A percentile compares a stretch with the other conserved stretches of the same genome.
These are phyloP conservation scores for Coriolopsis trogii DNA, from an alignment of 1,284 basidiomycete species.

Conservation along the genomic window DNA sequence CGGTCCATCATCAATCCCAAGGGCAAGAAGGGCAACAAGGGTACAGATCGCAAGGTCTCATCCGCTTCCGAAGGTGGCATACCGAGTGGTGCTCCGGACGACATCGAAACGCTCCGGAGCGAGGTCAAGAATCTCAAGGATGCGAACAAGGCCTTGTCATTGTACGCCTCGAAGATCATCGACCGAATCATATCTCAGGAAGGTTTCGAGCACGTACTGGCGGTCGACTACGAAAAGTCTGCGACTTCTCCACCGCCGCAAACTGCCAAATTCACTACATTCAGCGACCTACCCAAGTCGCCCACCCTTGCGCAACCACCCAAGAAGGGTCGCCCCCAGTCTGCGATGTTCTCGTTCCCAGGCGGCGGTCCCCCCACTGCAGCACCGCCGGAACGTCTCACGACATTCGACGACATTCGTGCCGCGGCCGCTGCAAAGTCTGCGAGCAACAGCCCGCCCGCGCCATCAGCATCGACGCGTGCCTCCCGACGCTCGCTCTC, in stretches of 20 bases:
- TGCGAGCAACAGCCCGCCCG: constrained; percentile 29
- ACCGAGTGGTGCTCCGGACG: constrained; percentile 45
- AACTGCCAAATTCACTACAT: constrained; percentile 31
- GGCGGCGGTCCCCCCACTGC: constrained; percentile 21
- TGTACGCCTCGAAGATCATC: constrained; percentile 96
- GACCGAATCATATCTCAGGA: constrained; percentile 93
- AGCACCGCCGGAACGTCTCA: constrained; percentile 37
- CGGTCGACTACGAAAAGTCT: constrained; percentile 80
- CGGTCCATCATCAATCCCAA: constrained; percentile 47
- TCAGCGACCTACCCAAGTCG: constrained; percentile 27
- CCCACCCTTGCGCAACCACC: constrained; percentile 35
- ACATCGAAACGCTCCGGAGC: constrained; percentile 68
- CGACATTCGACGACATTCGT: constrained; percentile 38
- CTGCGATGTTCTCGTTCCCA: constrained; percentile 50
- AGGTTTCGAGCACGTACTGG: constrained; percentile 92
- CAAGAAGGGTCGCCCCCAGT: constrained; percentile 60
- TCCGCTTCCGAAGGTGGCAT: constrained; percentile 41
- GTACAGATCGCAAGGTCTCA: constrained; percentile 40
- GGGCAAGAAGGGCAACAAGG: constrained; percentile 58
- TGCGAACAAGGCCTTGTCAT: constrained; percentile 90
- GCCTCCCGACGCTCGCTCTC: constrained; percentile 74
- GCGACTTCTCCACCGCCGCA: constrained; percentile 29
- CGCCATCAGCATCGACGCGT: constrained; percentile 36
- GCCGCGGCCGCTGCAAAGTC: constrained; percentile 38
- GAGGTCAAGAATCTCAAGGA: constrained; percentile 93